These are phyloP conservation scores for Aspergillus sp. DNA, from an alignment of 2,329 filamentous ascomycete genomes.

Conservation along the genomic window DNA sequence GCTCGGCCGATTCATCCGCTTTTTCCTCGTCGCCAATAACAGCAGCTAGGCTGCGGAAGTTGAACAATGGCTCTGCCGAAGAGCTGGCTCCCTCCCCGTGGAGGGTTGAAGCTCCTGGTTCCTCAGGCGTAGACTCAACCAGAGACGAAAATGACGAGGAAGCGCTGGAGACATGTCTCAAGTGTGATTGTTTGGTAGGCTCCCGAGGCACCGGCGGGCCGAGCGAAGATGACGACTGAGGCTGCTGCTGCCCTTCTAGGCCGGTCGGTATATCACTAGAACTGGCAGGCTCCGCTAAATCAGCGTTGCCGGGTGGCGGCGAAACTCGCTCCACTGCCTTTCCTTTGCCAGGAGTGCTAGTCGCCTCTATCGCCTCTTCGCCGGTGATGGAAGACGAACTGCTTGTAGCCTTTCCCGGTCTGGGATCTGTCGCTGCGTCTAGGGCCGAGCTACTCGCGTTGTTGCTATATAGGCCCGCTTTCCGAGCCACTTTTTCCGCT, in stretches of 20 bases:
- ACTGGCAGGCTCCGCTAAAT: constrained; percentile 35
- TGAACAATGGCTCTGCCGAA: constrained; percentile 77
- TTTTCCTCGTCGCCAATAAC: constrained; percentile 71
- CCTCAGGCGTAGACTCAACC: constrained; percentile 58
- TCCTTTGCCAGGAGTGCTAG: constrained; percentile 56
- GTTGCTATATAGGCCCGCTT: constrained; percentile 52
- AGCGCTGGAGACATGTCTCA: constrained; percentile 81
- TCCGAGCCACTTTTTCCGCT: constrained; percentile 66
- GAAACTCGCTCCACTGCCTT: constrained; percentile 65
- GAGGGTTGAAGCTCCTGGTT: constrained; percentile 31
- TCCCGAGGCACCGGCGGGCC: constrained; percentile 46
- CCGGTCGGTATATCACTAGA: constrained; percentile 15
- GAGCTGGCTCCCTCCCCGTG: constrained; percentile 50
- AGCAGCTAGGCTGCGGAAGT: constrained; percentile 82
- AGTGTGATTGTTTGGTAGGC: constrained; percentile 64
- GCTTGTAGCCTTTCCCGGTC: constrained; percentile 37
- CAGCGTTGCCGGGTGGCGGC: constrained; percentile 16
- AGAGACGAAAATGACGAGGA: constrained; percentile 80
- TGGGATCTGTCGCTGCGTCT: constrained; percentile 39
- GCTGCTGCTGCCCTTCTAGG: constrained; percentile 19
- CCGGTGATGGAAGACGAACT: constrained; percentile 36
- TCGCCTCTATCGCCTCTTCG: constrained; percentile 30
- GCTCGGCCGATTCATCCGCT: constrained; percentile 34
- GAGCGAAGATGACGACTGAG: constrained; percentile 34
- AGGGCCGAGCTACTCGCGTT: constrained; percentile 66